A percentile compares a stretch with the other conserved stretches of the same genome.
Conservation (phyloP, 2,329 filamentous ascomycete genomes). For the Xylariomycetidae sp. region DNA sequence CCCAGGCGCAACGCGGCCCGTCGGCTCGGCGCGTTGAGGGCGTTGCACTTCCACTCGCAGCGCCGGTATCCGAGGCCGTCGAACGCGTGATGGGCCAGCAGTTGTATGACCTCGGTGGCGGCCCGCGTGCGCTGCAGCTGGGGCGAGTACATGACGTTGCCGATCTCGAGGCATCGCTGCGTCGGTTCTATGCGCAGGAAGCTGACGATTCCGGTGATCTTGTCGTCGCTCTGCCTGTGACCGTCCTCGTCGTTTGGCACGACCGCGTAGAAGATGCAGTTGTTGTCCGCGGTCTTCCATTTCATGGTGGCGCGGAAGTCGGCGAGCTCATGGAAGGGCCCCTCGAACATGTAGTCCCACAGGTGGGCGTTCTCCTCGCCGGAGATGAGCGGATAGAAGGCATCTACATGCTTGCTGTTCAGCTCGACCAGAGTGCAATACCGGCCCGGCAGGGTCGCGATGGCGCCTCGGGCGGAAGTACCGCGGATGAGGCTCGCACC, state of each 20-base stretch:
- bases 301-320: slow-evolving; percentile 14
- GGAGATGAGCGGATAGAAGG: slow-evolving; percentile 17
- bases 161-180: slow-evolving; percentile 51
- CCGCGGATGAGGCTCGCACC: too few species aligned
- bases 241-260: slow-evolving; percentile 6
- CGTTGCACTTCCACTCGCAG: slow-evolving; percentile 60
- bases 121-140: slow-evolving; percentile 45
- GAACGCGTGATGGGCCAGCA: slow-evolving; percentile 49
- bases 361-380: slow-evolving; percentile 17
- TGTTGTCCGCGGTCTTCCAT: slow-evolving; percentile 9
- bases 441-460: slow-evolving; percentile 14
- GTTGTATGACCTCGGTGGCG: slow-evolving; percentile 52
- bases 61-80: slow-evolving; percentile 47
- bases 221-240: slow-evolving; percentile 3
- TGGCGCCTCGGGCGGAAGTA: too few species aligned
- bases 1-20: slow-evolving; percentile 52
- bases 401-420: slow-evolving; percentile 12
- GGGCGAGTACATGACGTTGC: slow-evolving; percentile 45
- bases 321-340: slow-evolving; percentile 15
- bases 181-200: slow-evolving; percentile 39
- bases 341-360: slow-evolving; percentile 23
- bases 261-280: slow-evolving; percentile 22
- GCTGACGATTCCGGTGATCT: slow-evolving; percentile 18
- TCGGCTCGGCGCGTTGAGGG: slow-evolving; percentile 46
- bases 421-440: slow-evolving; percentile 17